Base-by-base conservation (phyloP, 768 basidiomycete genomes). In the Mrakia frigida region DNA sequence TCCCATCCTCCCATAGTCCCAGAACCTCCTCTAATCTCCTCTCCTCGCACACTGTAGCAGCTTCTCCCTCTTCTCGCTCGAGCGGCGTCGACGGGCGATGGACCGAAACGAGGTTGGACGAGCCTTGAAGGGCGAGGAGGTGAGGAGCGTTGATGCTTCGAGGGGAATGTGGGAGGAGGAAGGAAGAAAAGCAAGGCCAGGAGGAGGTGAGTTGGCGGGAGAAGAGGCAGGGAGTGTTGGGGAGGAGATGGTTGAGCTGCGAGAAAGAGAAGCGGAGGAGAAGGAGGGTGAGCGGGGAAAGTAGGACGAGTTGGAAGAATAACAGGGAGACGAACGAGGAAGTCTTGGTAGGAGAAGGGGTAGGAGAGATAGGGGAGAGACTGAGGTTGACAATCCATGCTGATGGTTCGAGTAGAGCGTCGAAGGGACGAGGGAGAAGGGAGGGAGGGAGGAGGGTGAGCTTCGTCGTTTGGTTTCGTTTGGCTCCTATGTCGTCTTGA, bases 1-100 rank as follows among this genome's bases (percentile, higher is more conserved):
- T 61, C 3, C 76, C 82, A 16, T 9, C 52, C 52, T 81, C 79
- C 83, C 83, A 84, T 0, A 80, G 41, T 69, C 82, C 81, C 33
- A 83, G 59, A 1, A 84, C 82, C 18, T 83, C 80, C 5, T 71
- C 74, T 0, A 84, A 71, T 16, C 78, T 76, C 13, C 79, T 33
- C 56, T 83, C 82, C 67, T 25, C 80, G 80, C 52, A 76, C 43
- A n/a, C 59, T 39, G 25, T 81, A 81, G 74, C 82, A 67, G 28
- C 25, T 7, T 39, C 46, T 6, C 68, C 74, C 1, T 69, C 67
- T n/a, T 21, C 16, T 1, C 39, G 56, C 21, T 77, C 76, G 4
- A 14, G 33, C n/a, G 25, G 0, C 4, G 70, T 71, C 3, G 70
- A 65, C 11, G 70, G 76, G 10, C 70, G 70, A 41, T 77, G 76